These are phyloP conservation scores for Lepiota brunneoincarnata DNA, from an alignment of 768 basidiomycete genomes.

Conservation along the genomic window DNA sequence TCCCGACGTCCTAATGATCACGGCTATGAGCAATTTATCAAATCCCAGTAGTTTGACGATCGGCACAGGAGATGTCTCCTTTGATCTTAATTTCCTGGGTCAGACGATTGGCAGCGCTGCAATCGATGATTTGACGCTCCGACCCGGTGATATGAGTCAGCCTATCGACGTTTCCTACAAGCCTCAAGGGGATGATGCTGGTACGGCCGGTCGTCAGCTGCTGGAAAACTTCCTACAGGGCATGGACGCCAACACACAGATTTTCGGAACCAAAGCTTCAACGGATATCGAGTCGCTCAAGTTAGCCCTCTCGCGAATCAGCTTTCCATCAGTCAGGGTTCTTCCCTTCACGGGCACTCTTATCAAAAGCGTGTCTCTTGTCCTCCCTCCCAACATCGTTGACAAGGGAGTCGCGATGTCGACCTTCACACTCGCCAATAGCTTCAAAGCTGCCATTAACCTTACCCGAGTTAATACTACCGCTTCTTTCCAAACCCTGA, in stretches of 20 bases:
- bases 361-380: conserved; percentile 51
- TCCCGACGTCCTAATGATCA: conserved; percentile 65
- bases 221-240: conserved; percentile 74
- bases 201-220: conserved; percentile 50
- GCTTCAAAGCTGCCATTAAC: conserved; percentile 72
- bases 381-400: conserved; percentile 62
- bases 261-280: conserved; percentile 51
- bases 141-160: conserved; percentile 47
- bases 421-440: conserved; percentile 58
- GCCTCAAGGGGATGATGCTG: conserved; percentile 46
- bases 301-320: conserved; percentile 57
- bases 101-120: conserved; percentile 58
- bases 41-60: conserved; percentile 57
- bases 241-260: conserved; percentile 49
- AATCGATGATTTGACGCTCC: conserved; percentile 44
- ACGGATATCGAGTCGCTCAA: conserved; percentile 63
- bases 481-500: conserved; percentile 53
- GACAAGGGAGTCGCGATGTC: conserved; percentile 58
- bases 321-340: conserved; percentile 57
- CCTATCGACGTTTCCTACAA: conserved; percentile 63
- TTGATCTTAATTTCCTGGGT: conserved; percentile 53
- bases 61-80: conserved; percentile 62
- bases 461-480: conserved; percentile 51
- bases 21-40: conserved; percentile 53
- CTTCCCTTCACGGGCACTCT: conserved; percentile 63